phyloP scores from a whole-genome alignment of 2,329 filamentous ascomycete species.

The Epichloe sp. region DNA sequence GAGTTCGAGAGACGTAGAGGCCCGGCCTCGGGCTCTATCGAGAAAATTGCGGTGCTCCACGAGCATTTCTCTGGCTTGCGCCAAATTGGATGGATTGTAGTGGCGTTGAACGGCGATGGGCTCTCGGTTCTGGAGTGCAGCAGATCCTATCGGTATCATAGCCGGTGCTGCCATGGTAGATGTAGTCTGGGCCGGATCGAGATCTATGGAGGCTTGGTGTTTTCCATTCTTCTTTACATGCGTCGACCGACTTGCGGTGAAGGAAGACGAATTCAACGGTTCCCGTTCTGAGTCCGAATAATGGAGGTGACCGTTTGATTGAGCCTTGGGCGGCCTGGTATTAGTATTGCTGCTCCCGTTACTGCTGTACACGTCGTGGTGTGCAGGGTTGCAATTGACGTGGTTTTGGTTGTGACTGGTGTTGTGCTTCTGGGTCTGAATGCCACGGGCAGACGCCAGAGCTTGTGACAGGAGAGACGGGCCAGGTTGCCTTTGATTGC shows the following conservation, averaged over 20 bases:
- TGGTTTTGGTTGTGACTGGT: background rate
- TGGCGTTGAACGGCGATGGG: slow-evolving; percentile 19
- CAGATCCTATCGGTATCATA: slow-evolving; percentile 18
- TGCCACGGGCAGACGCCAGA: slow-evolving; percentile 44
- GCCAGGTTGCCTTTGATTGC: slow-evolving; percentile 23
- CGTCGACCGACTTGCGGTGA: slow-evolving; percentile 3
- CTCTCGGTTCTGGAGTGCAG: slow-evolving; percentile 15
- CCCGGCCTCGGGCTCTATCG: slow-evolving; percentile 16
- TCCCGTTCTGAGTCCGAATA: background rate
- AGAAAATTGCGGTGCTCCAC: slow-evolving; percentile 21
- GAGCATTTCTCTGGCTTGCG: slow-evolving; percentile 24
- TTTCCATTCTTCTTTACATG: slow-evolving; percentile 5
- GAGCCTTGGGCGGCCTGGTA: background rate
- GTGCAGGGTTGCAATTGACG: background rate
- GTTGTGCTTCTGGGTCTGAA: slow-evolving; percentile 14
- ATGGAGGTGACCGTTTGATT: background rate
- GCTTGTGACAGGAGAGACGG: slow-evolving; percentile 45
- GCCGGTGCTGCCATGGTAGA: slow-evolving; percentile 20
- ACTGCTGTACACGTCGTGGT: background rate
- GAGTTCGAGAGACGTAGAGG: slow-evolving; percentile 23
- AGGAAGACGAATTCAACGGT: background rate
- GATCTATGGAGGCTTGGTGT: slow-evolving; percentile 3
- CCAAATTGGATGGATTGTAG: slow-evolving; percentile 18
- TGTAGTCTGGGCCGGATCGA: background rate
- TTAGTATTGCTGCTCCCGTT: background rate